Evolutionary conservation across 2,329 filamentous ascomycete species (phyloP).

Genomic region (Mycosphaerella arachidis): DNA sequence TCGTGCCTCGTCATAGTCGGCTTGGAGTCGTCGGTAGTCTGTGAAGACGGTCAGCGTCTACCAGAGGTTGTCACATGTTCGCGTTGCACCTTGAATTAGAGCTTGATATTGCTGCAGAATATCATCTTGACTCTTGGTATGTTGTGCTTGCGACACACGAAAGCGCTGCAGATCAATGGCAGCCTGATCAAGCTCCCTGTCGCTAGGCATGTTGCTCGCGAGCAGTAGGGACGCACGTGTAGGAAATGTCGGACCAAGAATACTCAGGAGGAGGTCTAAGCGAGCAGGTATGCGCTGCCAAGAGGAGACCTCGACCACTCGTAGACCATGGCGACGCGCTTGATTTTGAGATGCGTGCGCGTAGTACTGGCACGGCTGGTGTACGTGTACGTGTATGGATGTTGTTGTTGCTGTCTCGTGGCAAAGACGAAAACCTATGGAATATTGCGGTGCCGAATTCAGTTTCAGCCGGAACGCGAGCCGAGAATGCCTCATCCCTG

Average conservation of each 20-base stretch:
- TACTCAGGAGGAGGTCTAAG: background rate
- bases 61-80: conserved; percentile 37
- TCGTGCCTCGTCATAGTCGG: conserved; percentile 55
- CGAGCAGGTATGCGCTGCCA: no score
- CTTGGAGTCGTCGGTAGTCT: conserved; percentile 53
- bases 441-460: background rate
- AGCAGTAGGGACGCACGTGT: background rate
- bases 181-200: background rate
- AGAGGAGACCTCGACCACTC: background rate
- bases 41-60: conserved; percentile 13
- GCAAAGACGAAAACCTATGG: no score
- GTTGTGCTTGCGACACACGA: background rate
- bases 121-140: background rate
- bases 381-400: no score
- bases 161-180: background rate
- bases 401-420: no score
- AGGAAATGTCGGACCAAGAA: background rate
- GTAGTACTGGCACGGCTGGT: no score
- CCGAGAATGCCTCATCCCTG: background rate
- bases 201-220: background rate
- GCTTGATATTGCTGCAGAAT: background rate
- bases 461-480: background rate
- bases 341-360: no score
- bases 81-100: background rate
- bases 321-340: background rate